Conservation (phyloP, 1,284 basidiomycete species). For the Apiotrichum laibachii region DNA sequence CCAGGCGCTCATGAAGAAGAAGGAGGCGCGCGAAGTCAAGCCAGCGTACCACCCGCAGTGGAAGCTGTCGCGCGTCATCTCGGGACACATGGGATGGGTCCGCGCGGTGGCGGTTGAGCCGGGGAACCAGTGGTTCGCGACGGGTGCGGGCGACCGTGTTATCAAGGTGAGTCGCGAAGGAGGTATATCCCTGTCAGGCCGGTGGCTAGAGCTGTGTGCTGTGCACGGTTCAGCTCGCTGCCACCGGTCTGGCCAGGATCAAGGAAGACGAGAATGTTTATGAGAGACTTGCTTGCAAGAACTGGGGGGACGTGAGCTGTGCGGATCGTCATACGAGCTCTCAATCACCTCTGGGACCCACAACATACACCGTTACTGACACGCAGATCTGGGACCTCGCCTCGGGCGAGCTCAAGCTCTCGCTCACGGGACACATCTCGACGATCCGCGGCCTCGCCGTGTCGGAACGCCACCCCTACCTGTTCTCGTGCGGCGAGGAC, state of each 20-base stretch:
- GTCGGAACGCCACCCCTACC: slow-evolving; percentile 86
- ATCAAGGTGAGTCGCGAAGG: slow-evolving; percentile 62
- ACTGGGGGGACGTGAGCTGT: too few species aligned
- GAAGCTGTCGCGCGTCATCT: slow-evolving; percentile 96
- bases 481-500: slow-evolving; percentile 97
- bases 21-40: slow-evolving; percentile 86
- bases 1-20: slow-evolving; percentile 81
- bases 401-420: slow-evolving; percentile 89
- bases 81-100: slow-evolving; percentile 98
- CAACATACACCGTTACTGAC: background rate
- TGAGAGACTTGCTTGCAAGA: too few species aligned
- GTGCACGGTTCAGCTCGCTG: too few species aligned
- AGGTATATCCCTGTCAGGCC: background rate
- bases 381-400: slow-evolving; percentile 91
- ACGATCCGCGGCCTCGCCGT: slow-evolving; percentile 93
- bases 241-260: too few species aligned
- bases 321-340: too few species aligned
- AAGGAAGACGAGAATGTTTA: too few species aligned
- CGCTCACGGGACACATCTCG: slow-evolving; percentile 94
- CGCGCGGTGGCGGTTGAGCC: slow-evolving; percentile 92
- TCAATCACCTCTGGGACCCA: too few species aligned
- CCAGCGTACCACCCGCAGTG: slow-evolving; percentile 89
- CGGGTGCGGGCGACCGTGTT: slow-evolving; percentile 94
- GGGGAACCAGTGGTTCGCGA: slow-evolving; percentile 97
- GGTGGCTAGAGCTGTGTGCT: too few species aligned